phyloP scores from a whole-genome alignment of 208 protist species.

The Porcisia deanei region DNA sequence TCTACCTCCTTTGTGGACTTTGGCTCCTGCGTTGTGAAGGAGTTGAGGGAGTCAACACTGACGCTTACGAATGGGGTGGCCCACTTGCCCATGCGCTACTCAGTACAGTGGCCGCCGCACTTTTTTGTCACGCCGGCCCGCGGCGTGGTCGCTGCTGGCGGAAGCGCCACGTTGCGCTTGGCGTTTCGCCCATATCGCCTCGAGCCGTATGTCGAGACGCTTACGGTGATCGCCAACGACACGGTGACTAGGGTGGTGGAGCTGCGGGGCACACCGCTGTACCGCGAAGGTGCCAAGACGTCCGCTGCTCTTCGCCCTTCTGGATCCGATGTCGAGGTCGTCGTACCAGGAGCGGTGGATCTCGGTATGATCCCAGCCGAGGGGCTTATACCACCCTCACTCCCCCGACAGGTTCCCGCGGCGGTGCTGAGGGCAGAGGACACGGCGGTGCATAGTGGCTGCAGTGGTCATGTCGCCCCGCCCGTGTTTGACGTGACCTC shows the following conservation, averaged over 20 bases:
- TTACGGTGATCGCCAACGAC: slow-evolving; percentile 76
- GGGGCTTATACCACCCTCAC: slow-evolving; percentile 68
- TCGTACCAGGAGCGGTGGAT: slow-evolving; percentile 46
- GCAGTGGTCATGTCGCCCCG: slow-evolving; percentile 47
- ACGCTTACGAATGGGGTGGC: slow-evolving; percentile 72
- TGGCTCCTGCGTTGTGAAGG: slow-evolving; percentile 60
- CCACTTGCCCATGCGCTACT: slow-evolving; percentile 79
- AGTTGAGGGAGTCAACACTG: slow-evolving; percentile 43
- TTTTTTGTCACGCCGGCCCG: slow-evolving; percentile 58
- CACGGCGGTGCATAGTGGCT: slow-evolving; percentile 21
- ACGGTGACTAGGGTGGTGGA: slow-evolving; percentile 53
- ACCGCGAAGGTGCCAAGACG: slow-evolving; percentile 7
- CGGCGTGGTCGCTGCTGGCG: slow-evolving; percentile 54
- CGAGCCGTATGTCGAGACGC: slow-evolving; percentile 58
- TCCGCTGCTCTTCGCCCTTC: slow-evolving; percentile 3
- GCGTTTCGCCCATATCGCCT: slow-evolving; percentile 85
- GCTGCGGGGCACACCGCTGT: slow-evolving; percentile 45
- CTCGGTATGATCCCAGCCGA: slow-evolving; percentile 87
- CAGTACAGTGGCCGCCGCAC: slow-evolving; percentile 73
- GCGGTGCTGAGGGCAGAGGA: slow-evolving; percentile 28
- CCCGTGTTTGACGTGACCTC: slow-evolving; percentile 75
- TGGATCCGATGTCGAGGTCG: slow-evolving; percentile 27
- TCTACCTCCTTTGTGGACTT: slow-evolving; percentile 80
- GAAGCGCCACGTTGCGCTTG: slow-evolving; percentile 48
- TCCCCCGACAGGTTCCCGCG: slow-evolving; percentile 29